Conservation (phyloP, 148 eudicot species). For the Cornus florida region DNA sequence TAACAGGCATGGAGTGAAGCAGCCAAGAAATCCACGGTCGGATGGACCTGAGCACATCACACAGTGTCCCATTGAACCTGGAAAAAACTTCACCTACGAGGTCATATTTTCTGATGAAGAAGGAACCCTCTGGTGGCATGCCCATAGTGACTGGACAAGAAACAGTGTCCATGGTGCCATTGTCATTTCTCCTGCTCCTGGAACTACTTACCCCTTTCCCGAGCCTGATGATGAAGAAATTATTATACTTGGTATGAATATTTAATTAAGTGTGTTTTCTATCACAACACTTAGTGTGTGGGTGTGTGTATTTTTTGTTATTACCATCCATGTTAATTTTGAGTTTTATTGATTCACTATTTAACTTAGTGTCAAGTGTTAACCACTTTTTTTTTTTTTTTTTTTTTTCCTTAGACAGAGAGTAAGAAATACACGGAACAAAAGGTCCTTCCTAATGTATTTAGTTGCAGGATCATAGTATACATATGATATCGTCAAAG, state of each 20-base stretch:
- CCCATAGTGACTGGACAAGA: conserved; percentile 1
- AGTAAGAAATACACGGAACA: too few relatives aligned
- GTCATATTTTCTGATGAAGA: not conserved
- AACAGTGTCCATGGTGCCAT: conserved; percentile 6
- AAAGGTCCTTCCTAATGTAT: too few relatives aligned
- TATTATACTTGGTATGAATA: not conserved
- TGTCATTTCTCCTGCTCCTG: not conserved
- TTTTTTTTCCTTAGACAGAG: too few relatives aligned
- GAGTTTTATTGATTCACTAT: too few relatives aligned
- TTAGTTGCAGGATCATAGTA: too few relatives aligned
- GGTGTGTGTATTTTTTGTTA: too few relatives aligned
- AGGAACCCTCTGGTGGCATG: conserved; percentile 8
- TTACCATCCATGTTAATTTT: too few relatives aligned
- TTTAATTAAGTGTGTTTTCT: not conserved
- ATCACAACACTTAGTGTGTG: too few relatives aligned
- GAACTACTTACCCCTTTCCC: not conserved
- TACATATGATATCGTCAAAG: too few relatives aligned
- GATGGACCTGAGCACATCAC: conserved; percentile 1
- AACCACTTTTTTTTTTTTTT: too few relatives aligned
- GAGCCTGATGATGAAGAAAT: not conserved
- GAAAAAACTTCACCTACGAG: not conserved
- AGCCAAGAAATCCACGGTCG: conserved; percentile 3
- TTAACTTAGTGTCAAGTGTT: too few relatives aligned
- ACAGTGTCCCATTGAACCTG: not conserved
- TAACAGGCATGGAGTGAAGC: conserved; percentile 8